phyloP scores from a whole-genome alignment of 192 early-diverging fungal species.

The Thamnidium elegans region DNA sequence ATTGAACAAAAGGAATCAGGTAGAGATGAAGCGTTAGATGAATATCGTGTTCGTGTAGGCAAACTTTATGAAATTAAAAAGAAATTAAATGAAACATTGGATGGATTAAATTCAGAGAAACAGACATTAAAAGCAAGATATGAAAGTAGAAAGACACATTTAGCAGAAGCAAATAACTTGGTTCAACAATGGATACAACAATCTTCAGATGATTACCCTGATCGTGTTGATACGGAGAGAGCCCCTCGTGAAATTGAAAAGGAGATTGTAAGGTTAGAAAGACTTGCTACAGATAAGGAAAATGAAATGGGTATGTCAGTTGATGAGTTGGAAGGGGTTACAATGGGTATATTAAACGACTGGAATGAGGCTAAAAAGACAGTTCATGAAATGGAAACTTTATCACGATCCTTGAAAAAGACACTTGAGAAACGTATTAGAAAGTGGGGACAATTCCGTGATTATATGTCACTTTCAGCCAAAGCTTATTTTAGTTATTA shows the following conservation, averaged over 20 bases:
- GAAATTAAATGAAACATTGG: neutral
- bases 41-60: constrained; percentile 1
- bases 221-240: constrained; percentile 58
- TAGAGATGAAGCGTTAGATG: neutral
- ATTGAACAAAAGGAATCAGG: neutral
- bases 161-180: neutral
- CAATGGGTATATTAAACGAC: constrained; percentile 41
- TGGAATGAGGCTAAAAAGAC: constrained; percentile 57
- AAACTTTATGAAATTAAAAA: neutral
- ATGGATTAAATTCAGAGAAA: neutral
- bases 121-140: neutral
- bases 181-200: constrained; percentile 43
- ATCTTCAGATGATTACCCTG: constrained; percentile 54
- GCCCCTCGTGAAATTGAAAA: constrained; percentile 53
- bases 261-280: constrained; percentile 52
- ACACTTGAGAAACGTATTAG: constrained; percentile 59
- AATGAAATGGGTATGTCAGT: constrained; percentile 47
- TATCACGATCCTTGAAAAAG: constrained; percentile 32
- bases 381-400: constrained; percentile 44
- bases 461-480: constrained; percentile 73
- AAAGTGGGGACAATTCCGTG: constrained; percentile 67
- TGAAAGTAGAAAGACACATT: neutral
- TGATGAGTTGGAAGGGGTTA: constrained; percentile 60
- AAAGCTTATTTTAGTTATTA: constrained; percentile 70
- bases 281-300: constrained; percentile 56